Evolutionary conservation across 345 rosid genomes (phyloP).

Genomic region (Carallia pectinifolia): DNA sequence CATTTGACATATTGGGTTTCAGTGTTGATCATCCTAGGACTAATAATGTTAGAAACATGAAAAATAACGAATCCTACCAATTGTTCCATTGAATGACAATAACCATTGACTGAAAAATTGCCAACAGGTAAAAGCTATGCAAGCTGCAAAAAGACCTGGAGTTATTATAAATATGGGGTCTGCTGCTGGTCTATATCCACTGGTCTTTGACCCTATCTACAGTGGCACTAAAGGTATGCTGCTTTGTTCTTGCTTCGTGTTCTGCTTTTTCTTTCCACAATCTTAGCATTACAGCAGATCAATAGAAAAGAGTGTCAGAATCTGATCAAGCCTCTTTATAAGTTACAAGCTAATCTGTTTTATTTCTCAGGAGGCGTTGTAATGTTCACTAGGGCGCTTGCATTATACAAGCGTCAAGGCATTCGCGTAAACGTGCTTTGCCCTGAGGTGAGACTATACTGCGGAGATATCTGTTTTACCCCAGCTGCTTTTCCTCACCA

Average conservation of each 20-base stretch:
- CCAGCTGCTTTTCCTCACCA: neutral
- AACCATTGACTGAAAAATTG: neutral
- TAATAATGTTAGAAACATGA: neutral
- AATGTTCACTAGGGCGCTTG: conserved; percentile 83
- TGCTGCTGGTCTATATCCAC: conserved; percentile 38
- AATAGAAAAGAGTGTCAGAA: no score
- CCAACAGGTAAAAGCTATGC: conserved; percentile 71
- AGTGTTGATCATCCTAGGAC: neutral
- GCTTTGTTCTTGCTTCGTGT: conserved; percentile 3
- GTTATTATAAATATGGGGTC: conserved; percentile 90
- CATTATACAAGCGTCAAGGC: conserved; percentile 51
- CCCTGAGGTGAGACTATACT: conserved; percentile 70
- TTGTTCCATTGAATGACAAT: neutral
- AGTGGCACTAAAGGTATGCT: conserved; percentile 71
- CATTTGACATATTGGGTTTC: neutral
- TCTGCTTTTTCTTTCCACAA: neutral
- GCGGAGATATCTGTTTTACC: neutral
- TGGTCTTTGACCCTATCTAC: conserved; percentile 63
- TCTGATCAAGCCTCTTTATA: no score
- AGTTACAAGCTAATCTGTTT: conserved; percentile 12
- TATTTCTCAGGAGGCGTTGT: conserved; percentile 65
- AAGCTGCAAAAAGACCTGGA: conserved; percentile 71
- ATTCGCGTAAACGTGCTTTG: conserved; percentile 93
- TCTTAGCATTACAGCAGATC: no score
- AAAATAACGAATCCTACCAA: neutral